Conservation (phyloP, 345 rosid genomes). For the Euphorbia peplus region DNA sequence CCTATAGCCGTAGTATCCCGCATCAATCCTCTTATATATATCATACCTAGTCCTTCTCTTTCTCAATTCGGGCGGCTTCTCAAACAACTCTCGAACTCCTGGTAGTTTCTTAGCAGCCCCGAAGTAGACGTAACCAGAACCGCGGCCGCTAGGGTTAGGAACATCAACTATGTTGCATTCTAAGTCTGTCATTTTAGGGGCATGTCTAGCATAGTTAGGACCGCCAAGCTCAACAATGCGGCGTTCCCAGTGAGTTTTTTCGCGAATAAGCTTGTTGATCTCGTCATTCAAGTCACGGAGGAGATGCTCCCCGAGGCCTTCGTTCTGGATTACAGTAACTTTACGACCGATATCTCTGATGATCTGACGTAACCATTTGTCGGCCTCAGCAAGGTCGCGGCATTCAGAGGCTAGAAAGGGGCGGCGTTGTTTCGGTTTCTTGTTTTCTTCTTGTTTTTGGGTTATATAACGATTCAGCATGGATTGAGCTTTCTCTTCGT, state of each 20-base stretch:
- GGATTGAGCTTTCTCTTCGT: constrained; percentile 96
- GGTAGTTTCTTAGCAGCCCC: constrained; percentile 94
- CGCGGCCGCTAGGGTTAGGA: constrained; percentile 93
- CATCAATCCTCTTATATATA: constrained; percentile 85
- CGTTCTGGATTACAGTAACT: constrained; percentile 92
- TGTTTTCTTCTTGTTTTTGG: constrained; percentile 70
- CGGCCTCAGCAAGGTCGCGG: constrained; percentile 89
- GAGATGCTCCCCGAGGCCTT: constrained; percentile 87
- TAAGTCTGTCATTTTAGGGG: too few species aligned
- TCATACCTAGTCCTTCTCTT: constrained; percentile 88
- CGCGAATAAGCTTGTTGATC: constrained; percentile 87
- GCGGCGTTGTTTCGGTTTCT: constrained; percentile 88
- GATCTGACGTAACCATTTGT: constrained; percentile 92
- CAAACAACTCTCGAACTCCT: constrained; percentile 78
- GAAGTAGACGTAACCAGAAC: constrained; percentile 89
- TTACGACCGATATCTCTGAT: constrained; percentile 85
- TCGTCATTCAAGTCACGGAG: constrained; percentile 91
- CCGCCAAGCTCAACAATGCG: constrained; percentile 90
- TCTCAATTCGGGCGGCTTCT: constrained; percentile 90
- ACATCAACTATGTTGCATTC: constrained; percentile 89
- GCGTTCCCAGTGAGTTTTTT: constrained; percentile 86
- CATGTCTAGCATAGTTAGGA: constrained; percentile 60
- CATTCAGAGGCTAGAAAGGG: constrained; percentile 84
- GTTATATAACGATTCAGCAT: constrained; percentile 87
- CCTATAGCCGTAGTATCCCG: constrained; percentile 90